Evolutionary conservation across 768 basidiomycete genomes (phyloP).

Genomic region (Podaxis sp.): DNA sequence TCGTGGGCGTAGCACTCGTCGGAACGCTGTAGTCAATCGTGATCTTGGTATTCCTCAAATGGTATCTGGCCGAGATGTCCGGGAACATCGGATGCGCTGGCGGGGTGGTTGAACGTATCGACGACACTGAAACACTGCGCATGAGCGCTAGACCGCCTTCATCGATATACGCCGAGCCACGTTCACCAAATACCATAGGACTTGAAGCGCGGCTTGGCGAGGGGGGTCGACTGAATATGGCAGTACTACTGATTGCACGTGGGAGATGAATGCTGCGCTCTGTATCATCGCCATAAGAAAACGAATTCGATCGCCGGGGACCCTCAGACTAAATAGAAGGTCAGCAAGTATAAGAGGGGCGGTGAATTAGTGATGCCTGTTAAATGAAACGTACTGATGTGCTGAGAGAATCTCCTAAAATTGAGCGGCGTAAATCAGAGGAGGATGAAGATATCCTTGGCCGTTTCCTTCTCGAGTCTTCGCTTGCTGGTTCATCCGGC

Average conservation of each 20-base stretch:
- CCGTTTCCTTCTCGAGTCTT: slow-evolving; percentile 27
- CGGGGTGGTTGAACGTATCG: slow-evolving; percentile 21
- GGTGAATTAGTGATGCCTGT: background rate
- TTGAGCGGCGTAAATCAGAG: slow-evolving; percentile 14
- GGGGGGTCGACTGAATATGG: slow-evolving; percentile 14
- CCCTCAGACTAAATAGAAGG: background rate
- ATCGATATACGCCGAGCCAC: slow-evolving; percentile 25
- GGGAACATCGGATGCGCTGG: slow-evolving; percentile 28
- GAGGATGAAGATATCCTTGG: slow-evolving; percentile 29
- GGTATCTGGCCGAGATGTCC: slow-evolving; percentile 33
- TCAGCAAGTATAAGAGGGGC: background rate
- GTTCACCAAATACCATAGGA: slow-evolving; percentile 19
- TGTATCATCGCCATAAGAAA: slow-evolving; percentile 12
- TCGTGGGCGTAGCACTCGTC: slow-evolving; percentile 14
- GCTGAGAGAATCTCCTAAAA: slow-evolving; percentile 10
- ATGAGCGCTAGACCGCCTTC: slow-evolving; percentile 30
- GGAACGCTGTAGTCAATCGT: slow-evolving; percentile 33
- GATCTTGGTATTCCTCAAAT: slow-evolving; percentile 33
- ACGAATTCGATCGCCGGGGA: slow-evolving; percentile 10
- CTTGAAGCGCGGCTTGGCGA: slow-evolving; percentile 19
- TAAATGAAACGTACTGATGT: slow-evolving; percentile 7
- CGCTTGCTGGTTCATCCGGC: slow-evolving; percentile 25
- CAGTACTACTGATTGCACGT: slow-evolving; percentile 15
- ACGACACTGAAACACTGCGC: slow-evolving; percentile 33
- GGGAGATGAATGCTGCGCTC: slow-evolving; percentile 17